These are phyloP conservation scores for Suillus weaverae DNA, from an alignment of 768 basidiomycete species.

Conservation along the genomic window DNA sequence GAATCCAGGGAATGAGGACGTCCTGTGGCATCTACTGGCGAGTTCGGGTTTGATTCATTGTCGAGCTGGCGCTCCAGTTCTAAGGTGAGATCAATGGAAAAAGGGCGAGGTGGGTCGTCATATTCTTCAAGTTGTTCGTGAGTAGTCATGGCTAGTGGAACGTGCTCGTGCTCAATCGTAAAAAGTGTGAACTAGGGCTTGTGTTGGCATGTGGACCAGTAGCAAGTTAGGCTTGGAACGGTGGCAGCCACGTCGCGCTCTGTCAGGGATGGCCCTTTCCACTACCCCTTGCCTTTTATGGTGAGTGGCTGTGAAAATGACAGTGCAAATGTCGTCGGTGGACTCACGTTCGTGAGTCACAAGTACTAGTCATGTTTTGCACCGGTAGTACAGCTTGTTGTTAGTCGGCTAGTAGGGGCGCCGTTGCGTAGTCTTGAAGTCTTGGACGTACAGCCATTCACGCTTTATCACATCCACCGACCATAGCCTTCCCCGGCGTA, in stretches of 20 bases:
- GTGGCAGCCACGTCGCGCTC: slow-evolving; percentile 11
- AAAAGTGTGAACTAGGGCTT: slow-evolving; percentile 6
- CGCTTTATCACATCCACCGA: background rate
- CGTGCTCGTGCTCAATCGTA: background rate
- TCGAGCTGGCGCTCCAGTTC: slow-evolving; percentile 78
- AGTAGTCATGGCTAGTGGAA: slow-evolving; percentile 27
- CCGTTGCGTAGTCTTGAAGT: background rate
- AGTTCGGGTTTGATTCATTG: slow-evolving; percentile 57
- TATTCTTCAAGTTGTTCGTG: slow-evolving; percentile 22
- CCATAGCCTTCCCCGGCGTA: background rate
- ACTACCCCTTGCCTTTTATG: slow-evolving; percentile 9
- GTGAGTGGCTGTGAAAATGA: slow-evolving; percentile 2
- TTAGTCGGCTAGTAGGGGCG: background rate
- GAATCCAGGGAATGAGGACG: slow-evolving; percentile 65
- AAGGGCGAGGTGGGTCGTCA: slow-evolving; percentile 30
- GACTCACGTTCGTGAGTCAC: background rate
- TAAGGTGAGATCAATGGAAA: slow-evolving; percentile 75
- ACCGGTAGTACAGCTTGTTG: background rate
- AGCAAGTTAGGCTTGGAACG: background rate
- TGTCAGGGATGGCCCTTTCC: background rate
- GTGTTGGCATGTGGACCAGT: slow-evolving; percentile 13
- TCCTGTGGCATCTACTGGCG: slow-evolving; percentile 36
- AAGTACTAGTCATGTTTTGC: background rate
- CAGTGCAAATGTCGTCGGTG: background rate
- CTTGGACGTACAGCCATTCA: background rate